Evolutionary conservation across 2,329 filamentous ascomycete genomes (phyloP), one percentile per base, ranked within the genome.

Genomic region (Hymenotorrendiella dingleyae): DNA sequence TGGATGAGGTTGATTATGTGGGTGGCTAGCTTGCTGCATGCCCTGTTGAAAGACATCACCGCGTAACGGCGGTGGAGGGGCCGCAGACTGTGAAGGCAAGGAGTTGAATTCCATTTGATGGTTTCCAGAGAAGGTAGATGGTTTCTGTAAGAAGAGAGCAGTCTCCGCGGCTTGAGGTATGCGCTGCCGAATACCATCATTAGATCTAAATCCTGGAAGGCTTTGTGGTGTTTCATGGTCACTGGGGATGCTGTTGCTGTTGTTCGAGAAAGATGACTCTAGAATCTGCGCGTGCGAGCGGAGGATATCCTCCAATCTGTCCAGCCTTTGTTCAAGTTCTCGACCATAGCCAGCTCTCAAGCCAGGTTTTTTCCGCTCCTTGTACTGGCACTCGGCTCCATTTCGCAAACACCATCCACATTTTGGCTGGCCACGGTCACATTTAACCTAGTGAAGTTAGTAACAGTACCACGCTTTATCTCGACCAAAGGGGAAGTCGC

Each of bases 401-500:
- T 84, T 83, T 45, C 78, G 76, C 50, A 66, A 76, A 54, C 80
- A 83, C 80, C 80, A 83, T 37, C 80, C 78, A 55, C 80, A 84
- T 5, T 79, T 77, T 2, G 85, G 85, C 55, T 87, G 82, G 4
- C 80, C 81, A 26, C 86, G 77, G 64, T 90, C 84, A 63, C 83
- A 86, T 72, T 84, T 84, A 21, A 84, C 80, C 78, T 81, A 54
- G 6, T 20, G 4, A 23, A 16, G 40, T 57, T 32, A 57, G 52
- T 43, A 14, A 20, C 11, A 24, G n/a, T 16, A 11, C 19, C n/a
- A 6, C 11, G 17, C 30, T 16, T 12, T 16, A 17, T 16, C 3
- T 3, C 19, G 17, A 33, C 12, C 10, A 10, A 17, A 33, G n/a
- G n/a, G n/a, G 23, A 21, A 16, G 30, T 20, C 11, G 36, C 30